Conservation (phyloP, 371 early-diverging fungal species). For the Amoeboaphelidium protococcarum region DNA sequence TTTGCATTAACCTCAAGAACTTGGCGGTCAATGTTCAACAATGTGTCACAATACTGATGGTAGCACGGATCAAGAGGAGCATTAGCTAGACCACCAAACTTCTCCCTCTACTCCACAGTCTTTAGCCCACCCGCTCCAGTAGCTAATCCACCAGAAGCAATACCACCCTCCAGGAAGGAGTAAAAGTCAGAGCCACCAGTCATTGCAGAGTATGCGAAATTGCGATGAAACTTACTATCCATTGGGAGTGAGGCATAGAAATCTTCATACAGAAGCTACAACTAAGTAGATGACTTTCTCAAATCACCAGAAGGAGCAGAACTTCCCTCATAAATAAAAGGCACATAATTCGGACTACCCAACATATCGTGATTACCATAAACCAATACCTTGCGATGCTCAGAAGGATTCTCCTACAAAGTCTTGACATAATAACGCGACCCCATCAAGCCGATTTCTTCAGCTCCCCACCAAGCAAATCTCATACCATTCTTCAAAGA, state of each 20-base stretch:
- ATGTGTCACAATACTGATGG: constrained; percentile 18
- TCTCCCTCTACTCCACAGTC: constrained; percentile 21
- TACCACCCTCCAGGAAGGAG: constrained; percentile 17
- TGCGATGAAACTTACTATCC: constrained; percentile 1
- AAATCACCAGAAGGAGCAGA: constrained; percentile 5
- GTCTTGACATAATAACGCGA: constrained; percentile 28
- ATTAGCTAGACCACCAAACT: constrained; percentile 35
- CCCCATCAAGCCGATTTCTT: constrained; percentile 48
- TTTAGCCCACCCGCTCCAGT: constrained; percentile 36
- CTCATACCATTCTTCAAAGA: constrained; percentile 12
- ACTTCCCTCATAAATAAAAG: constrained; percentile 21
- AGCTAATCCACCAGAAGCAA: constrained; percentile 30
- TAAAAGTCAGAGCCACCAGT: constrained; percentile 19
- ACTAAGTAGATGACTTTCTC: constrained; percentile 7
- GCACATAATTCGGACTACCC: constrained; percentile 40
- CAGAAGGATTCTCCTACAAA: constrained; percentile 6
- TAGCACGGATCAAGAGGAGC: constrained; percentile 35
- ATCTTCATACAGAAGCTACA: constrained; percentile 26
- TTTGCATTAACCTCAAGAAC: constrained; percentile 3
- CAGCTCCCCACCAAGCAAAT: constrained; percentile 51
- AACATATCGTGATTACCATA: constrained; percentile 52
- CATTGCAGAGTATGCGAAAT: constrained; percentile 15
- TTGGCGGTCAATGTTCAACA: constrained; percentile 12
- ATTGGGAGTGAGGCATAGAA: constrained; percentile 16
- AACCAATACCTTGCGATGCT: constrained; percentile 19